phyloP scores from a whole-genome alignment of 805 yeast genomes.

The Millerozyma miso region DNA sequence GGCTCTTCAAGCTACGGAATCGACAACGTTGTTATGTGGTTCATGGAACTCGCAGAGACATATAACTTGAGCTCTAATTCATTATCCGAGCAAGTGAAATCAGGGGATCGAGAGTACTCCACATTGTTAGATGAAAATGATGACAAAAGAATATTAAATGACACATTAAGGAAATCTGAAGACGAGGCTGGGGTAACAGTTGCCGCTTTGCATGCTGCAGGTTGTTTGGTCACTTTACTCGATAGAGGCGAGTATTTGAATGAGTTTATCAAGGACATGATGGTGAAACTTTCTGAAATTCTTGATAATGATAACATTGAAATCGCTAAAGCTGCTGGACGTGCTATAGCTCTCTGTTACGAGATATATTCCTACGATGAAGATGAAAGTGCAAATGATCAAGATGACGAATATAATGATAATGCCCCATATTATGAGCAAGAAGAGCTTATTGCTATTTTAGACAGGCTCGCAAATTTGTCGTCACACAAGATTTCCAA shows the following conservation, averaged over 20 bases:
- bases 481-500: slow-evolving; percentile 58
- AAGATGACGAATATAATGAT: slow-evolving; percentile 40
- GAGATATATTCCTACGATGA: slow-evolving; percentile 49
- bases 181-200: slow-evolving; percentile 36
- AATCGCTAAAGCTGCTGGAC: slow-evolving; percentile 52
- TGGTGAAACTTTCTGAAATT: slow-evolving; percentile 38
- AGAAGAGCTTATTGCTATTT: slow-evolving; percentile 39
- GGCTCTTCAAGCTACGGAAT: slow-evolving; percentile 49
- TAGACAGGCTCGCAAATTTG: slow-evolving; percentile 43
- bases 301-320: slow-evolving; percentile 40
- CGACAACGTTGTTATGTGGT: slow-evolving; percentile 41
- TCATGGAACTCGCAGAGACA: slow-evolving; percentile 43
- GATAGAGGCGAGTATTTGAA: slow-evolving; percentile 41
- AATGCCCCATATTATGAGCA: slow-evolving; percentile 52
- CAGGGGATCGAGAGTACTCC: slow-evolving; percentile 42
- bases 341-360: slow-evolving; percentile 52
- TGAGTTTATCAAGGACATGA: slow-evolving; percentile 34
- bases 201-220: slow-evolving; percentile 45
- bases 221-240: slow-evolving; percentile 40
- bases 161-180: slow-evolving; percentile 25
- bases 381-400: slow-evolving; percentile 31
- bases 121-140: slow-evolving; percentile 33
- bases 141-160: slow-evolving; percentile 32
- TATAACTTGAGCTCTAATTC: slow-evolving; percentile 25
- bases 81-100: slow-evolving; percentile 27